phyloP scores from a whole-genome alignment of 2,329 filamentous ascomycete genomes.

The Claviceps sp. region DNA sequence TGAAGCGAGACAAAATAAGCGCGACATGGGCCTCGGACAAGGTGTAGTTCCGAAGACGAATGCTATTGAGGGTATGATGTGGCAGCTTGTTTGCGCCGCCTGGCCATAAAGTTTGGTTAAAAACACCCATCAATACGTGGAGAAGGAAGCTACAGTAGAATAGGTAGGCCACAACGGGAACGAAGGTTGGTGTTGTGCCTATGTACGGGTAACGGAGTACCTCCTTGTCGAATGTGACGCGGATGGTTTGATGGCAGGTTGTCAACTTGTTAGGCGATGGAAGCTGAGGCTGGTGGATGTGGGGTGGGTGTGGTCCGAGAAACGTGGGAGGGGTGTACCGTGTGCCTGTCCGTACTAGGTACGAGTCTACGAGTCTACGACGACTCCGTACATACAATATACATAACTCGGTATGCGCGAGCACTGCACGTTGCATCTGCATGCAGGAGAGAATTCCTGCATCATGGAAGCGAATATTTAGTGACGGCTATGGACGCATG shows the following conservation, averaged over 20 bases:
- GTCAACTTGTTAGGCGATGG: no score
- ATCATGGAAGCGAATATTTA: not conserved
- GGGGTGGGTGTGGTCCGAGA: not conserved
- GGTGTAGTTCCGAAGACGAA: slow-evolving; percentile 1
- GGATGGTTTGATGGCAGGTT: no score
- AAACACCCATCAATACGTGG: not conserved
- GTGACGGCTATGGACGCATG: not conserved
- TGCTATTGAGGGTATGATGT: not conserved
- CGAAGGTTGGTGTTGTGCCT: not conserved
- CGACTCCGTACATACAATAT: no score
- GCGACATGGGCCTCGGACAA: slow-evolving; percentile 5
- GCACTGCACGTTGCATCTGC: not conserved
- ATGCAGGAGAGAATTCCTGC: not conserved
- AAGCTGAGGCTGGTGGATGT: not conserved
- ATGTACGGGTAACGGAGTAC: no score
- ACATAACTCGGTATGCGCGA: no score
- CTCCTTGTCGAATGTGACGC: no score
- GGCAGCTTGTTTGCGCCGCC: not conserved
- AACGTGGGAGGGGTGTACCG: not conserved
- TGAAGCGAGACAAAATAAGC: slow-evolving; percentile 6
- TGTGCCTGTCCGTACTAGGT: not conserved
- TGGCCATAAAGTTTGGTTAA: not conserved
- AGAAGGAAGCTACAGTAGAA: not conserved
- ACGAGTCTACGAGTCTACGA: no score
- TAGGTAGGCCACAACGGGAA: not conserved